Conservation (phyloP, 805 yeast species). For the Wickerhamiella alocasiicola region DNA sequence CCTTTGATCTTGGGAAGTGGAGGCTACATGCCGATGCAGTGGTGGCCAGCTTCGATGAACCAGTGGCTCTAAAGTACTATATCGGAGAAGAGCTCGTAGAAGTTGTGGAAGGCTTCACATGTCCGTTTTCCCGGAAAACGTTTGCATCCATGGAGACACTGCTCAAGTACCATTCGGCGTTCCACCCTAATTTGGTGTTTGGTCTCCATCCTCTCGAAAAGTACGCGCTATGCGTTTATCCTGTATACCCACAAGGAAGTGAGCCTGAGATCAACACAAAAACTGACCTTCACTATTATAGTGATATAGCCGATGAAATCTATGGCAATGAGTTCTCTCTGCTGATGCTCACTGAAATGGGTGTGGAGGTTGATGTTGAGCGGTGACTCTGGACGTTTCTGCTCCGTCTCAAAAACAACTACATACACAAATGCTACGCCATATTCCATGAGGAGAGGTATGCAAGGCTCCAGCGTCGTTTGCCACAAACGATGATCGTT, state of each 20-base stretch:
- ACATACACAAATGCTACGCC: background rate
- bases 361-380: background rate
- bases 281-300: too few relatives aligned
- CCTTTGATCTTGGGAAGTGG: too few relatives aligned
- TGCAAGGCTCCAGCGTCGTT: too few relatives aligned
- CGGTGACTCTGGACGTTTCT: background rate
- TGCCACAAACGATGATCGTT: too few relatives aligned
- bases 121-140: background rate
- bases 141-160: background rate
- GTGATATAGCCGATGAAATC: too few relatives aligned
- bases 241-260: too few relatives aligned
- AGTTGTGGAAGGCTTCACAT: background rate
- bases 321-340: too few relatives aligned
- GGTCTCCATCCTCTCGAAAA: background rate
- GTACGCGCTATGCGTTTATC: too few relatives aligned
- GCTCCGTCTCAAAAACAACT: background rate
- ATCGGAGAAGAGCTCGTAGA: background rate
- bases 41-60: too few relatives aligned
- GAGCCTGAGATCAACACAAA: too few relatives aligned
- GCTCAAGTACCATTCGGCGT: background rate
- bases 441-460: too few relatives aligned
- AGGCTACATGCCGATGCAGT: too few relatives aligned
- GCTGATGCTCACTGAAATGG: background rate
- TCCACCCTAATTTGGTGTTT: background rate
- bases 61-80: background rate